These are phyloP conservation scores for Zoysia pacifica DNA, from an alignment of 176 grass and related monocot species.

Conservation along the genomic window DNA sequence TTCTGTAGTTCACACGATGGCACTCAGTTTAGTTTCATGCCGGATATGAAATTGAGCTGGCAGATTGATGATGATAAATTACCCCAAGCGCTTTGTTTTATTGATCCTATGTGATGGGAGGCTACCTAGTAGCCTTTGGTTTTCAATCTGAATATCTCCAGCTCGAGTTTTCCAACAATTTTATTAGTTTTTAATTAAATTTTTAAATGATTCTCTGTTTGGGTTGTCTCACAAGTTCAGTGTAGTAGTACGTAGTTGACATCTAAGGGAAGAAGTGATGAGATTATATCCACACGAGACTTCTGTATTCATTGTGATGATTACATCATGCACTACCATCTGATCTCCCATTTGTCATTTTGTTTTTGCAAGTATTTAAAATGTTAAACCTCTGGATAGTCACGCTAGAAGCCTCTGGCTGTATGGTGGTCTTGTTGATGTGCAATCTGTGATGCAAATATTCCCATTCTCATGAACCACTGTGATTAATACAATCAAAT, in stretches of 20 bases:
- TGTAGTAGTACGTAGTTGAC: neutral
- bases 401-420: neutral
- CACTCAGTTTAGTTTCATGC: too few species aligned
- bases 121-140: conserved; percentile 43
- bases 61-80: conserved; percentile 45
- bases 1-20: too few species aligned
- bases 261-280: conserved; percentile 27
- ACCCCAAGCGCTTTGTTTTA: conserved; percentile 35
- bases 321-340: conserved; percentile 62
- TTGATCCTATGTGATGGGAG: conserved; percentile 45
- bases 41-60: neutral
- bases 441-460: conserved; percentile 59
- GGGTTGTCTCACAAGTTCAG: too few species aligned
- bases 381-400: neutral
- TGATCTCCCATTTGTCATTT: conserved; percentile 36
- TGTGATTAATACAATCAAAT: conserved; percentile 52
- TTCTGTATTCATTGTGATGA: conserved; percentile 59
- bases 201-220: too few species aligned
- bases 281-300: conserved; percentile 39
- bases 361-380: neutral
- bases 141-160: conserved; percentile 54
- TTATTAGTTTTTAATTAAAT: too few species aligned
- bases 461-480: conserved; percentile 44
- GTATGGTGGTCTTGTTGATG: neutral
- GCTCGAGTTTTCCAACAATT: neutral